Conservation (phyloP, 768 basidiomycete species). For the Mycena venus region DNA sequence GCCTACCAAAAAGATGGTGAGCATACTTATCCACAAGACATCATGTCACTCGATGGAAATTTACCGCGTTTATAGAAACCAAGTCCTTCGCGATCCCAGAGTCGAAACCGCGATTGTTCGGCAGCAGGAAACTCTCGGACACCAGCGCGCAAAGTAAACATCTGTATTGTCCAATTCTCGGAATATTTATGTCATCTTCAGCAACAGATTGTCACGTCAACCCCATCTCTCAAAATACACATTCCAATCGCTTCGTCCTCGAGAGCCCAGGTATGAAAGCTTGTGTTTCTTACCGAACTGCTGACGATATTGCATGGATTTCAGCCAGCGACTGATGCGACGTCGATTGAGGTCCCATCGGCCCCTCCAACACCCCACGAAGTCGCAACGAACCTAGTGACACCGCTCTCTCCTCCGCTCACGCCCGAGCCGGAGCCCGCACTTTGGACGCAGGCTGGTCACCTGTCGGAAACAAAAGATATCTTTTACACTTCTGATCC, state of each 20-base stretch:
- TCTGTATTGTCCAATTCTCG: neutral
- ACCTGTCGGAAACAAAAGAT: no score
- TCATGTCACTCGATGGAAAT: neutral
- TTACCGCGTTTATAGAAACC: neutral
- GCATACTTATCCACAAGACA: neutral
- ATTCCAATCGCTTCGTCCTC: neutral
- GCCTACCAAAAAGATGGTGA: neutral
- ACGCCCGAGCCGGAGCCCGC: constrained; percentile 16
- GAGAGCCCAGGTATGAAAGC: neutral
- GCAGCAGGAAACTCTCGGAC: neutral
- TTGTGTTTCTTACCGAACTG: neutral
- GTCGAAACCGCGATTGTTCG: neutral
- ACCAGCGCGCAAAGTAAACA: neutral
- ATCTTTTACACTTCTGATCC: no score
- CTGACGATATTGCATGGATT: neutral
- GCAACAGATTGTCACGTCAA: neutral
- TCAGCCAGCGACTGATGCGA: neutral
- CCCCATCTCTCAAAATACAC: neutral
- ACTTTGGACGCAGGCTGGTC: no score
- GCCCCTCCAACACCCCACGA: neutral
- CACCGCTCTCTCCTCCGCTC: constrained; percentile 8
- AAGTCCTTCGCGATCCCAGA: neutral
- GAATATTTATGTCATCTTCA: neutral
- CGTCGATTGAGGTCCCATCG: neutral
- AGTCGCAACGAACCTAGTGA: neutral